phyloP scores from a whole-genome alignment of 768 basidiomycete genomes.

The Hygrophoropsis aurantiaca region DNA sequence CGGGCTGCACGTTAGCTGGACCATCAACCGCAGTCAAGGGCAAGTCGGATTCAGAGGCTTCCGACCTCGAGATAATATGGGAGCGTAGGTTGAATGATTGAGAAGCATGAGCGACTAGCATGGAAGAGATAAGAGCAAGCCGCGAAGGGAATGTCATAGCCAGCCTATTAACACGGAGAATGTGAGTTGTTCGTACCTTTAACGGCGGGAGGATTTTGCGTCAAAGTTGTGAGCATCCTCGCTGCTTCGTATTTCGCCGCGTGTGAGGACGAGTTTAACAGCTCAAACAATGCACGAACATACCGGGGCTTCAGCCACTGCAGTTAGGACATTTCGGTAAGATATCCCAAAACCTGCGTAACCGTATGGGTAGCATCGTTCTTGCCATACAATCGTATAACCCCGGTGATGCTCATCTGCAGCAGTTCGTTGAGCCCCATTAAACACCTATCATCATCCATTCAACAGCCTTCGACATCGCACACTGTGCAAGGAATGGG shows the following conservation, averaged over 20 bases:
- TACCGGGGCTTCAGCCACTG: conserved; percentile 67
- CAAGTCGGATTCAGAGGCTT: not conserved
- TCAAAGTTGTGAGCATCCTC: conserved; percentile 88
- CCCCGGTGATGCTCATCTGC: conserved; percentile 95
- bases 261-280: conserved; percentile 85
- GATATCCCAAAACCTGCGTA: conserved; percentile 2
- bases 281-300: conserved; percentile 90
- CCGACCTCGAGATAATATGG: conserved; percentile 11
- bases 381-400: conserved; percentile 88
- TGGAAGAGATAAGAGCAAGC: conserved; percentile 14
- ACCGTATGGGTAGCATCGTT: conserved; percentile 81
- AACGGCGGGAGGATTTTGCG: conserved; percentile 93
- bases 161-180: conserved; percentile 22
- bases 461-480: conserved; percentile 89
- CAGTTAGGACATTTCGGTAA: conserved; percentile 8
- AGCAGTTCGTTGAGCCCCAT: conserved; percentile 82
- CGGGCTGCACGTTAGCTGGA: conserved; percentile 15
- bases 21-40: conserved; percentile 16
- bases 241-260: conserved; percentile 98
- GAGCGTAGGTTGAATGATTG: conserved; percentile 9
- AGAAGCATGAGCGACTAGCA: conserved; percentile 18
- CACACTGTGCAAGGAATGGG: conserved; percentile 84
- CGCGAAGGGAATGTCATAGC: conserved; percentile 16
- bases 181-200: conserved; percentile 60
- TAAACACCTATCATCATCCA: conserved; percentile 86